Evolutionary conservation across 257 asterid species (phyloP).

Genomic region (Solanum virginianum): DNA sequence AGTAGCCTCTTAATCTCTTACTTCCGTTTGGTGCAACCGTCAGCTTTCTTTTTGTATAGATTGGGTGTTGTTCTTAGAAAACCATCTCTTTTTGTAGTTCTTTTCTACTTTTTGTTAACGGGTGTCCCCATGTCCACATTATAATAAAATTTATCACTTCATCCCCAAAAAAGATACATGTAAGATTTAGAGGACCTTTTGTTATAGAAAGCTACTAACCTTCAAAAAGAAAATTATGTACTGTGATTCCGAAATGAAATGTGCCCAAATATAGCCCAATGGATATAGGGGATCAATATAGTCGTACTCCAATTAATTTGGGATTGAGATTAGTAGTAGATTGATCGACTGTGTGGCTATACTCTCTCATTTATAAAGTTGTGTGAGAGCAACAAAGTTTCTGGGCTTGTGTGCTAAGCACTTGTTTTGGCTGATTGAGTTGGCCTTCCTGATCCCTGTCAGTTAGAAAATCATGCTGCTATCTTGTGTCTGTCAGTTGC

Average conservation of each 20-base stretch:
- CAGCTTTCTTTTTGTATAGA: neutral
- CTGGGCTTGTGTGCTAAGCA: neutral
- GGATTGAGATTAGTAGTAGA: neutral
- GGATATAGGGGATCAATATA: neutral
- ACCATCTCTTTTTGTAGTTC: neutral
- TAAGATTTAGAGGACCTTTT: neutral
- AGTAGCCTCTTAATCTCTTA: neutral
- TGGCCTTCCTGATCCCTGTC: neutral
- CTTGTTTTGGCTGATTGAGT: neutral
- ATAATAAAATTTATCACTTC: neutral
- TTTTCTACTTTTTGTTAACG: neutral
- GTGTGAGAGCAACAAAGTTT: neutral
- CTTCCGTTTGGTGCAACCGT: neutral
- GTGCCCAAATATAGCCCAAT: neutral
- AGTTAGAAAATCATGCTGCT: neutral
- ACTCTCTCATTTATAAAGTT: neutral
- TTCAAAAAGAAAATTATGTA: neutral
- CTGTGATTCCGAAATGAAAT: neutral
- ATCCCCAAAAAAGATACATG: neutral
- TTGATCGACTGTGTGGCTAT: neutral
- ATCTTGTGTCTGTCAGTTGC: neutral
- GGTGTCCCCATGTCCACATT: neutral
- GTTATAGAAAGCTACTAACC: neutral
- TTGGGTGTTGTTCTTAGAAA: neutral
- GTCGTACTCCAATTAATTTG: neutral